Base-by-base conservation (phyloP, 2,329 filamentous ascomycete species). In the Pseudogymnoascus sp. region DNA sequence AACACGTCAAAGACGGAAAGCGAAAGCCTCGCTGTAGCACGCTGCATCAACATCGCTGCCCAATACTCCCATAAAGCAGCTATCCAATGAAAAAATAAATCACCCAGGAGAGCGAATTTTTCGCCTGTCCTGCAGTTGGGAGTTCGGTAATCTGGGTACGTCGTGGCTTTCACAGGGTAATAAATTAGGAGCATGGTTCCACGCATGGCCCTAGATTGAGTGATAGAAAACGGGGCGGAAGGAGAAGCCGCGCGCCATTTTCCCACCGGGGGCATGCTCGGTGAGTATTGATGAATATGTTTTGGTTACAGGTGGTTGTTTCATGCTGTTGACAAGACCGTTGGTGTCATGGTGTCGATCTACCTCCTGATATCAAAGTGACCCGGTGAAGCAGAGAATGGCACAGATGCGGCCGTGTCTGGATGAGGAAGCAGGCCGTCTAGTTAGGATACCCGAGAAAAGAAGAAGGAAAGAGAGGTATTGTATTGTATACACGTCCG, bases 171-270 rank as follows among this genome's bases (percentile, higher is more conserved):
- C 47, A 54, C 47, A 54, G 47, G 47, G 47, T 54, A 54, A 54
- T 54, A 17, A 54, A 54, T 21, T 33, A 17, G 26, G 47, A 33
- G n/a, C 47, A 54, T 54, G 47, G 47, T 54, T 54, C 47, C 33
- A 54, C n/a, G n/a, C 47, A 54, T 54, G 47, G 47, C 47, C 47
- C 47, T 54, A 54, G 9, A 54, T 17, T 54, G 26, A 33, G 44
- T 54, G 47, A 54, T 54, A 9, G 47, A 54, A 54, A 54, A 54
- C 47, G 47, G 47, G 47, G 47, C 29, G 47, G 47, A 54, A 33
- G 47, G 47, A 33, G 47, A 54, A 54, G 26, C 47, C 47, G 47
- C 47, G n/a, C 47, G 47, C 47, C 47, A 54, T 54, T 54, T 54
- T 33, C 11, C 29, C 33, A 17, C 26, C n/a, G 9, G 4, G 47